A percentile compares a stretch with the other conserved stretches of the same genome.
Conservation (phyloP, 2,329 filamentous ascomycete genomes). For the Zasmidium cellare region DNA sequence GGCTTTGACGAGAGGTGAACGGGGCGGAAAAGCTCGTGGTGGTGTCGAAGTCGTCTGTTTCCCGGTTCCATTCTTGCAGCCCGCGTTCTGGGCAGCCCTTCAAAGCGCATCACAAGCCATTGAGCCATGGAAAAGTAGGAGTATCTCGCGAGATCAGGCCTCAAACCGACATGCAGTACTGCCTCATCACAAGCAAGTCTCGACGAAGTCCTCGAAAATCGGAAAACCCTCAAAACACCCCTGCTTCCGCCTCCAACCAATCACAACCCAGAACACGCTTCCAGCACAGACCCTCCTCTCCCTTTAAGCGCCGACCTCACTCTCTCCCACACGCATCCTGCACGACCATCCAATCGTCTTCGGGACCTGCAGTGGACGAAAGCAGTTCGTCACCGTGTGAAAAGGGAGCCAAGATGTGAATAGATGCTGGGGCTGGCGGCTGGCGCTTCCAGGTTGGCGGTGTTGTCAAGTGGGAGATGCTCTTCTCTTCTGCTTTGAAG, state of each 20-base stretch:
- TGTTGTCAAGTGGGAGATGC: neutral
- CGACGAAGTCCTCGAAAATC: neutral
- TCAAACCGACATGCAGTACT: no score
- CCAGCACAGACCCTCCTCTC: neutral
- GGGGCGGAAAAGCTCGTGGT: no score
- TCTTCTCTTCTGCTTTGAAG: neutral
- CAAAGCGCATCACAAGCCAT: no score
- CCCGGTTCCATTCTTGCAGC: no score
- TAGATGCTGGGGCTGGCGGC: neutral
- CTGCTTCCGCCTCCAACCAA: neutral
- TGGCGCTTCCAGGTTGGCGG: constrained; percentile 1
- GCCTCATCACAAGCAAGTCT: no score
- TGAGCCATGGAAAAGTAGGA: no score
- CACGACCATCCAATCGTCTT: neutral
- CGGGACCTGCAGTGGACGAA: constrained; percentile 3
- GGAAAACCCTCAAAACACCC: no score
- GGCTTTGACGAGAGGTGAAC: no score
- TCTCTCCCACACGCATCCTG: constrained; percentile 3
- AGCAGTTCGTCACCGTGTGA: neutral
- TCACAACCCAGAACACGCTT: neutral
- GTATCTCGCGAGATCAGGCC: no score
- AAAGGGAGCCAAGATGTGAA: neutral
- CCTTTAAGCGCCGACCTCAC: constrained; percentile 1
- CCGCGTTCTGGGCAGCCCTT: no score
- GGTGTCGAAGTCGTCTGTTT: no score